These are phyloP conservation scores for Posidonia oceanica DNA, from an alignment of 116 monocot species.

Conservation along the genomic window DNA sequence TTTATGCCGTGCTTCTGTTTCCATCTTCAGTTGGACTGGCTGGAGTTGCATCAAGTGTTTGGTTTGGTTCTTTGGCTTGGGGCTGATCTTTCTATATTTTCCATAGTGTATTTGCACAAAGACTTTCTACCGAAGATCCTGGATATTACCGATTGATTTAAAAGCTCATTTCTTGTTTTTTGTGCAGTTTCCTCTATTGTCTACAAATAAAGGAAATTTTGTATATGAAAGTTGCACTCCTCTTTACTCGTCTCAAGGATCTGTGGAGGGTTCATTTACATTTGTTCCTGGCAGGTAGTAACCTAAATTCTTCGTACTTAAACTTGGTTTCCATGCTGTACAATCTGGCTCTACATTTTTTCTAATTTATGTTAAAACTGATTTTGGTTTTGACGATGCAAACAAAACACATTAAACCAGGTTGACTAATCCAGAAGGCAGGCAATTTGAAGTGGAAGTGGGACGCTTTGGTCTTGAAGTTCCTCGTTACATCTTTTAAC, in stretches of 20 bases:
- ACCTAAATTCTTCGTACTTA: neutral
- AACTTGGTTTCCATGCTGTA: neutral
- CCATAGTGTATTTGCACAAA: no score
- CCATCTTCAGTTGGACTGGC: no score
- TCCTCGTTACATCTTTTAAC: constrained; percentile 61
- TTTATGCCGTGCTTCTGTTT: no score
- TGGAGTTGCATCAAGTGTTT: no score
- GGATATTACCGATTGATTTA: neutral
- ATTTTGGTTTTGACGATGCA: neutral
- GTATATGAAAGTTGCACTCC: constrained; percentile 79
- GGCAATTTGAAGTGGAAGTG: constrained; percentile 58
- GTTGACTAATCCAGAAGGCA: constrained; percentile 44
- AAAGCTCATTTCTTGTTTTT: neutral
- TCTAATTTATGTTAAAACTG: neutral
- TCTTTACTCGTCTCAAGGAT: constrained; percentile 35
- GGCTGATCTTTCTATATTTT: no score
- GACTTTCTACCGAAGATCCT: no score
- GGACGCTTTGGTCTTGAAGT: constrained; percentile 42
- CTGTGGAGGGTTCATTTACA: constrained; percentile 78
- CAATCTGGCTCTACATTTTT: neutral
- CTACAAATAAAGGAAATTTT: constrained; percentile 52
- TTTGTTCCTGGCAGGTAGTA: constrained; percentile 94
- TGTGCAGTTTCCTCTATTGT: constrained; percentile 61
- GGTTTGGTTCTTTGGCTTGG: no score
- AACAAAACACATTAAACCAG: constrained; percentile 15